Base-by-base conservation (phyloP, 129 eudicot genomes). In the Cynara cardunculus region DNA sequence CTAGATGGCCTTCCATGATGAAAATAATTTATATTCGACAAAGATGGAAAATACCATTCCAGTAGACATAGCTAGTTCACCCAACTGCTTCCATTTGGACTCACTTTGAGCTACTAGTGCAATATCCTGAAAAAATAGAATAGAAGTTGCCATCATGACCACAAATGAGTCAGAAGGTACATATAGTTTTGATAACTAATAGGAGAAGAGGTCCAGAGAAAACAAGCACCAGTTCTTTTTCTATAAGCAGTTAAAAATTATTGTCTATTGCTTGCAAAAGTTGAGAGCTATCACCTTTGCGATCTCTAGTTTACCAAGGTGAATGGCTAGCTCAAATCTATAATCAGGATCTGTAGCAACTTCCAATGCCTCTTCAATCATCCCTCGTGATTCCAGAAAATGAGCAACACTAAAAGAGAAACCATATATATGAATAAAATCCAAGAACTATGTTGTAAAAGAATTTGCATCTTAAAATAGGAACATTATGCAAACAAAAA, bases 71-170 rank as follows among this genome's bases (percentile, higher is more conserved):
- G 98, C 98, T 76, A 94, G 86, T 89, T 94, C 98, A 73, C 98
- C 98, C 94, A 94, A 85, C 75, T 94, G 98, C 86, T 94, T 94
- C 98, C 98, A 94, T 81, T 94, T 94, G 72, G 98, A 87, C 84
- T 92, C 98, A 39, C 96, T 94, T 75, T 92, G 97, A 35, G 89
- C 97, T 82, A 84, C 94, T 71, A 78, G 21, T 1, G 98, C 98
- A 69, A 94, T 94, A 69, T 94, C 98, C 98, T 94, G 87, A 84
- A 67, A 28, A 72, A 25, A 62, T 11, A 72, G 31, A 81, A 80
- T 49, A 61, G 11, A 44, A 82, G n/a, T 78, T 78, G 69, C 69
- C 53, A 77, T 75, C 71, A 83, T 44, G 64, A 56, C 27, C 27
- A 64, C 30, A 62, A 73, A 77, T 14, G 24, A 46, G 66, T 46